Base-by-base conservation (phyloP, 2,329 filamentous ascomycete species). In the Pseudocercospora cruenta region DNA sequence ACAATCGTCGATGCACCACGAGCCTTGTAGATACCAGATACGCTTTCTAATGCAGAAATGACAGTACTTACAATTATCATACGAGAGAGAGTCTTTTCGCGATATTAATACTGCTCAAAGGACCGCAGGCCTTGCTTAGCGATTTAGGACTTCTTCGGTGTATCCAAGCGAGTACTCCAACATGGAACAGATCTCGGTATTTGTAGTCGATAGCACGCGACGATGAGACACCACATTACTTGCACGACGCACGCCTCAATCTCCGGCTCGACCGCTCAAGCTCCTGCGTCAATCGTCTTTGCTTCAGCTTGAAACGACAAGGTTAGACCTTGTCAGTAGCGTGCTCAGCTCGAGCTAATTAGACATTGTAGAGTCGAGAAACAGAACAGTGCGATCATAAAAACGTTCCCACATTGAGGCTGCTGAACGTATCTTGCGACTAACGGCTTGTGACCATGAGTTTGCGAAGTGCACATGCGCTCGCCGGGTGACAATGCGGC, bases 241-340 rank as follows among this genome's bases (percentile, higher is more conserved):
- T 43, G 55, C 31, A 19, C 16, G 19, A 58, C 33, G 55, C 55
- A 58, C 55, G 55, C 16, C 33, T 8, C 55, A 36, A 58, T 43
- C 3, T 58, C 55, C 55, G 55, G 28, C 24, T 26, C 31, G n/a
- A 36, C 55, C 55, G 55, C 33, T 43, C 55, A 58, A 19, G 31
- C 33, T 58, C 19, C 28, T 21, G 55, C 55, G 22, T 33, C 33
- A 28, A 24, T 12, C 55, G 31, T 58, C 55, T 36, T 31, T 43
- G 55, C 55, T 14, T 58, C 31, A 43, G 55, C 31, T 24, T 60
- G 58, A 60, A 60, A 66, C 39, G 28, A 33, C 53, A 58, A 22
- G 26, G 62, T 67, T 55, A 28, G 64, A 12, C 47, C 64, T 6
- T 26, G 53, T 47, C 22, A 28, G 16, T 64, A 14, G 19, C 36